Evolutionary conservation across 1,284 basidiomycete species (phyloP), one percentile per base, ranked within the genome.

Genomic region (Leccinum fallax): DNA sequence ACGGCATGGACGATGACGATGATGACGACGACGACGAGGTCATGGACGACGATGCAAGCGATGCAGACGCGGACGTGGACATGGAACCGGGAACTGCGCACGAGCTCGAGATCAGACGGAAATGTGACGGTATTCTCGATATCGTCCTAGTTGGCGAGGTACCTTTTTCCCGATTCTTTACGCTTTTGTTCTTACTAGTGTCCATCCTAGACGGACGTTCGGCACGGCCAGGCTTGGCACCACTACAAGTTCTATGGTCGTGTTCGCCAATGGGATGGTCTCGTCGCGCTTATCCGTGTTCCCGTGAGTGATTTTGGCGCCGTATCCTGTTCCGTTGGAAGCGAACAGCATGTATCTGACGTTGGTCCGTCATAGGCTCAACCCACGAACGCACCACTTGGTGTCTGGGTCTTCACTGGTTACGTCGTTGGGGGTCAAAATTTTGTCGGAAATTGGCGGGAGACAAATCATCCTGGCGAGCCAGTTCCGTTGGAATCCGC

Each of bases 381-480:
- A 24, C n/a, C 62, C 16, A 16, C 5, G 3, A 46, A 52, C 49
- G 16, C 62, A 36, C 24, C 54, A 3, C 66, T 73, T 11, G 83
- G 83, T 52, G 70, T 78, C 10, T 79, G 81, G 70, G 80, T 91
- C 56, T 86, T 92, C 67, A 87, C 85, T 38, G 89, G 89, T 2
- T 90, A 90, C 69, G 64, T 92, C 52, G 80, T 87, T 13, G 88
- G 84, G 0, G 82, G 82, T 13, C 76, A 81, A 64, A 88, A 83
- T 61, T 83, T 91, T 64, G 86, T 89, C 13, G 90, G 89, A 7
- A 86, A 84, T 59, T 91, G 89, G 89, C 79, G 89, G 24, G 73
- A 74, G 36, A 65, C 68, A 7, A 54, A 65, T 4, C 81, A 84
- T 55, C 76, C 79, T 2, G 68, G 74, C 7, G 66, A 73, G 46